Evolutionary conservation across 352 stramenopile genomes (phyloP).

Genomic region (Pythium scleroteichum): DNA sequence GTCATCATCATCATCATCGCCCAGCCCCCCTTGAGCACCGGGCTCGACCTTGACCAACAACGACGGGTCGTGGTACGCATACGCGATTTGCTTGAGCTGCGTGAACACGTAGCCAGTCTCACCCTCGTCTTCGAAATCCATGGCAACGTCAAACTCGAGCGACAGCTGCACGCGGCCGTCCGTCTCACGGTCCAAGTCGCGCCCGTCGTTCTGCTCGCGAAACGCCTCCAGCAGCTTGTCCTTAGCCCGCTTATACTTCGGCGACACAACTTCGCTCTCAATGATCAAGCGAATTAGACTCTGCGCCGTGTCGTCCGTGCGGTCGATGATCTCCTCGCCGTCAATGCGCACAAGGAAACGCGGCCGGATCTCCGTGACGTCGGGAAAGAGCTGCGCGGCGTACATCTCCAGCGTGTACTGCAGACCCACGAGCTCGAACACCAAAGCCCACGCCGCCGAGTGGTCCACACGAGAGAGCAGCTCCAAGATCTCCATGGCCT

Average conservation of each 20-base stretch:
- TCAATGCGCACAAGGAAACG: slow-evolving; percentile 8
- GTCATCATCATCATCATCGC: background rate
- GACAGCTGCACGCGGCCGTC: slow-evolving; percentile 17
- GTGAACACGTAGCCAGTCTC: slow-evolving; percentile 15
- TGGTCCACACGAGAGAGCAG: slow-evolving; percentile 21
- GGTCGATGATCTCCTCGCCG: slow-evolving; percentile 11
- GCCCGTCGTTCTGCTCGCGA: background rate
- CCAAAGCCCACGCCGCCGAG: slow-evolving; percentile 13
- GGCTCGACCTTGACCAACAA: background rate
- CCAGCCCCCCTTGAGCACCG: background rate
- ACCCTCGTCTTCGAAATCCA: slow-evolving; percentile 18
- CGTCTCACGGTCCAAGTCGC: slow-evolving; percentile 3
- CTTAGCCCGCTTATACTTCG: slow-evolving; percentile 1
- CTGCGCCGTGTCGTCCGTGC: slow-evolving; percentile 7
- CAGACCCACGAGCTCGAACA: slow-evolving; percentile 1
- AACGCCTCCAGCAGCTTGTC: slow-evolving; percentile 8
- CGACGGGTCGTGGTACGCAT: slow-evolving; percentile 10
- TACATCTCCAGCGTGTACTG: slow-evolving; percentile 5
- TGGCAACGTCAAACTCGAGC: slow-evolving; percentile 5
- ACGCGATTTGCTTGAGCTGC: slow-evolving; percentile 22
- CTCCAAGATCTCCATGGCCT: slow-evolving; percentile 21
- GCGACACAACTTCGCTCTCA: slow-evolving; percentile 18
- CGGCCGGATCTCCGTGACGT: background rate
- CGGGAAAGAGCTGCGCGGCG: background rate
- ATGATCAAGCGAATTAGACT: slow-evolving; percentile 14